A percentile compares a stretch with the other conserved stretches of the same genome.
Conservation (phyloP, 495 filamentous ascomycete genomes). For the Hypoxylon fuscum region DNA sequence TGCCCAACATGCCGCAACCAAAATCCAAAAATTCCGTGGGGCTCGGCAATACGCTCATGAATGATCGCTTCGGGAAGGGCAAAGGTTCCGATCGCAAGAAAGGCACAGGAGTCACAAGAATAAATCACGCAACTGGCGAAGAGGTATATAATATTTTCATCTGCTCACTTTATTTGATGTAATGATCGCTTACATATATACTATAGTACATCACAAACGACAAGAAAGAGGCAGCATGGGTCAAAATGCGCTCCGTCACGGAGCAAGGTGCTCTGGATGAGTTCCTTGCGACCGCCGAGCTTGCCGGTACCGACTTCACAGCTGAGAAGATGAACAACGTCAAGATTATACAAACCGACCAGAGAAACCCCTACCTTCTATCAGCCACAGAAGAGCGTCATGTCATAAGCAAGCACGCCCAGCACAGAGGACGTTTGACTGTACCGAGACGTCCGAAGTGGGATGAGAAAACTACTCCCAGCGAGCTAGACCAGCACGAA, state of each 20-base stretch:
- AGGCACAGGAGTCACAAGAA: conserved; percentile 69
- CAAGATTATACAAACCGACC: conserved; percentile 95
- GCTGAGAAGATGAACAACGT: conserved; percentile 99
- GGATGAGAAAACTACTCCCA: conserved; percentile 83
- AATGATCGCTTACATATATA: conserved; percentile 10
- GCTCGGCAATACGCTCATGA: conserved; percentile 85
- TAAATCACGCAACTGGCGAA: conserved; percentile 68
- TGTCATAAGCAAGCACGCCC: conserved; percentile 79
- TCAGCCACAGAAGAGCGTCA: conserved; percentile 85
- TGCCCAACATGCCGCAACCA: conserved; percentile 79
- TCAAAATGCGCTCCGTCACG: conserved; percentile 98
- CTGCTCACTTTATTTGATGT: background rate
- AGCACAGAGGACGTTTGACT: conserved; percentile 79
- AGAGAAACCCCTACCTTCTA: conserved; percentile 94
- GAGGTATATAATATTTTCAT: conserved; percentile 36
- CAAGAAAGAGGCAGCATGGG: conserved; percentile 80
- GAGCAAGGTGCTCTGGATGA: conserved; percentile 95
- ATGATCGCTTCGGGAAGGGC: conserved; percentile 90
- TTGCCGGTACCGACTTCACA: conserved; percentile 97
- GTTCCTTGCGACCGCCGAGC: conserved; percentile 79
- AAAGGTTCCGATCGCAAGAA: conserved; percentile 73
- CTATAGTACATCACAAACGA: conserved; percentile 73
- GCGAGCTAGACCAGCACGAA: conserved; percentile 82
- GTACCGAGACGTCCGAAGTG: conserved; percentile 91
- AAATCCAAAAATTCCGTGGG: conserved; percentile 96